These are phyloP conservation scores for Plasmopara viticola DNA, from an alignment of 352 stramenopile genomes.

Conservation along the genomic window DNA sequence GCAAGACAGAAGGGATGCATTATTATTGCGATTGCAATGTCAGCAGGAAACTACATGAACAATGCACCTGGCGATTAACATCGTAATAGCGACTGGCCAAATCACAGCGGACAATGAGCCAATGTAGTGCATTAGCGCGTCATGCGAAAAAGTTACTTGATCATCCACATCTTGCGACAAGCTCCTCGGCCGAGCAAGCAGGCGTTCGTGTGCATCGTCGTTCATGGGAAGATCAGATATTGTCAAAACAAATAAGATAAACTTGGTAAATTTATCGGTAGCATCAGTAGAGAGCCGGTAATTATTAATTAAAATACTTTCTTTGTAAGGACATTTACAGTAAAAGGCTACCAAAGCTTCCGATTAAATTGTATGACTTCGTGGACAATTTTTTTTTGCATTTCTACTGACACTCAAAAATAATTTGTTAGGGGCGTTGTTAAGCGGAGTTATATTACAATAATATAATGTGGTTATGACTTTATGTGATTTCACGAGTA, in stretches of 20 bases:
- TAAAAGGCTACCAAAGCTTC: no score
- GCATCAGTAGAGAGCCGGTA: not conserved
- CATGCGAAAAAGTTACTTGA: conserved; percentile 53
- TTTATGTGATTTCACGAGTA: no score
- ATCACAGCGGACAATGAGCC: conserved; percentile 82
- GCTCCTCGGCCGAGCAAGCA: conserved; percentile 16
- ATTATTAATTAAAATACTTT: not conserved
- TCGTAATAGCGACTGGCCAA: conserved; percentile 71
- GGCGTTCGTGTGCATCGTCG: conserved; percentile 36
- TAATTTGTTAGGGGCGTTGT: no score
- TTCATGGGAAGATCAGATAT: not conserved
- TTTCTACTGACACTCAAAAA: no score
- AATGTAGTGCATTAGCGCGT: conserved; percentile 80
- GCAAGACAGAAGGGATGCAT: conserved; percentile 1
- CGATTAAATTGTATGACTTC: no score
- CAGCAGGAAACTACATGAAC: not conserved
- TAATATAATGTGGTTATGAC: no score
- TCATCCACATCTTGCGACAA: conserved; percentile 20
- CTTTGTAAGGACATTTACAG: no score
- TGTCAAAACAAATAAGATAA: not conserved
- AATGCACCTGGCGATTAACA: conserved; percentile 69
- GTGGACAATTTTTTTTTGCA: no score
- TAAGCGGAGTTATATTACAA: no score
- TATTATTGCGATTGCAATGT: conserved; percentile 1
- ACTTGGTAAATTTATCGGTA: not conserved